These are phyloP conservation scores for Antarctomyces pellizariae DNA, from an alignment of 495 filamentous ascomycete species.

Conservation along the genomic window DNA sequence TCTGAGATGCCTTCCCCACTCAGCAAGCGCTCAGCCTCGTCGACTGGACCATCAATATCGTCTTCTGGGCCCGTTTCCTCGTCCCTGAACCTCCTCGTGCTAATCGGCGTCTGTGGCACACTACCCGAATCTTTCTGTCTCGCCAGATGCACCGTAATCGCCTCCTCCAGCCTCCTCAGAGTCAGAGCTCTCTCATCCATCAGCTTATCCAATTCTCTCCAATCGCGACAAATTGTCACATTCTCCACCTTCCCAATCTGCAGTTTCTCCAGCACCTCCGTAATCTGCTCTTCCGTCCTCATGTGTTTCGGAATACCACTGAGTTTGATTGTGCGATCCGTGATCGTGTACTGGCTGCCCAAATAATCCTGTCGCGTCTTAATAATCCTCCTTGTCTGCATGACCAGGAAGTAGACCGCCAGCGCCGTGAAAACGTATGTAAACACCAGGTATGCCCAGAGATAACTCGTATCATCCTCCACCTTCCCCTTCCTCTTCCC, in stretches of 20 bases:
- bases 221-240: constrained; percentile 70
- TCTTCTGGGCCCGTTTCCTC: constrained; percentile 12
- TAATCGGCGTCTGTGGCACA: background rate
- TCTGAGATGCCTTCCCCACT: constrained; percentile 4
- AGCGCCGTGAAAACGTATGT: constrained; percentile 74
- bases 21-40: no score
- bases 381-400: constrained; percentile 65
- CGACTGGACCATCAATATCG: no score
- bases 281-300: constrained; percentile 60
- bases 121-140: constrained; percentile 3
- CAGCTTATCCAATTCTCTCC: constrained; percentile 59
- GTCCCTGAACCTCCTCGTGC: constrained; percentile 20
- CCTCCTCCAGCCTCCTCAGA: constrained; percentile 57
- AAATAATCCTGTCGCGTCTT: constrained; percentile 73
- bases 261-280: constrained; percentile 65
- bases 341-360: constrained; percentile 77
- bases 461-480: constrained; percentile 26
- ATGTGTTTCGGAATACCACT: constrained; percentile 71
- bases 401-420: constrained; percentile 59
- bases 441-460: constrained; percentile 89
- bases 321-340: constrained; percentile 77
- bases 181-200: constrained; percentile 40
- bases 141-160: constrained; percentile 36
- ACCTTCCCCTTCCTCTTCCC: background rate
- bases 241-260: constrained; percentile 84